Percentiles rank a stretch among this genome's conserved stretches.
These are phyloP conservation scores for Mrakia gelida DNA, from an alignment of 768 basidiomycete genomes.

Conservation along the genomic window DNA sequence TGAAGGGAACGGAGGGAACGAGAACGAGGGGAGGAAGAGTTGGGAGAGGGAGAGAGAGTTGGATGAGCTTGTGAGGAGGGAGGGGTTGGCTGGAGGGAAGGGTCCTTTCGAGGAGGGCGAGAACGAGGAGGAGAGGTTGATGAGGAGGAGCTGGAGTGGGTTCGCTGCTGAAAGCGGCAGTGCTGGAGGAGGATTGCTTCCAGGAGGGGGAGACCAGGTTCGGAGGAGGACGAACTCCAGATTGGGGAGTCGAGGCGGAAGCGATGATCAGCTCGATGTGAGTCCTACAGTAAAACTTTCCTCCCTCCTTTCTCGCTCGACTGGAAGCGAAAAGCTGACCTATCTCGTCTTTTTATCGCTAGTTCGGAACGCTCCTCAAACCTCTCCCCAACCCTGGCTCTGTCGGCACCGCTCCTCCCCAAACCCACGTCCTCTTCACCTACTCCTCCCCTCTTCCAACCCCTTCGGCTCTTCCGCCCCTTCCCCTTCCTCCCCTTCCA, in stretches of 20 bases:
- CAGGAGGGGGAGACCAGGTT: not conserved
- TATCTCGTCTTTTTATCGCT: not conserved
- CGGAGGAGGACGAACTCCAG: not conserved
- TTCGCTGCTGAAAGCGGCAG: not conserved
- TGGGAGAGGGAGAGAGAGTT: not conserved
- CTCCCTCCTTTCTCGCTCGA: not conserved
- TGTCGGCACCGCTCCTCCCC: not conserved
- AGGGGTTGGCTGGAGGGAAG: not conserved
- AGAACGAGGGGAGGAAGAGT: constrained; percentile 1
- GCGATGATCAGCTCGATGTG: not conserved
- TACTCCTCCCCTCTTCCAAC: not conserved
- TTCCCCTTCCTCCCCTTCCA: not conserved
- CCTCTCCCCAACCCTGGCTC: not conserved
- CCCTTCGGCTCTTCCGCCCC: not conserved
- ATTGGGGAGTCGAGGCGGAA: not conserved
- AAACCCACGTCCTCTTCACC: not conserved
- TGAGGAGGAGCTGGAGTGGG: too few relatives aligned
- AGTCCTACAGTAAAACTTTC: too few relatives aligned
- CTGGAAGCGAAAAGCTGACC: not conserved
- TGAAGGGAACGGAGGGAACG: not conserved
- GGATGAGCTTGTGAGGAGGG: not conserved
- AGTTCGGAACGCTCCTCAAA: not conserved
- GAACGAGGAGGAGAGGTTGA: not conserved
- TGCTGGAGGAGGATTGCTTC: not conserved
- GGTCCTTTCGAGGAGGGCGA: not conserved